Percentiles rank a stretch among this genome's conserved stretches.
phyloP scores from a whole-genome alignment of 768 basidiomycete species.

The Symmetrospora coprosmae region DNA sequence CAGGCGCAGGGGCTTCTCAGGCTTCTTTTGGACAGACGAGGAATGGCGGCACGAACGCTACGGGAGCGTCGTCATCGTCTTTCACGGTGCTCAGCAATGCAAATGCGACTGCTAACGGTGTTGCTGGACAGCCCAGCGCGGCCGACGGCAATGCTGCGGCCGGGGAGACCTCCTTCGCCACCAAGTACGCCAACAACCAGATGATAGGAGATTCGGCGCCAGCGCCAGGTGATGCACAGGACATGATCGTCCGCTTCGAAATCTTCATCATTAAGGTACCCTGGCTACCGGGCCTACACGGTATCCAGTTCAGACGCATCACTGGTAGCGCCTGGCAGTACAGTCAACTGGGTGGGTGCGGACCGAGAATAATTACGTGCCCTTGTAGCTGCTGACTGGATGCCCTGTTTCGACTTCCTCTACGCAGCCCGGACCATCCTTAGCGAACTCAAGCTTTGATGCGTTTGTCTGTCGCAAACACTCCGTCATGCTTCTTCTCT shows the following conservation, averaged over 20 bases:
- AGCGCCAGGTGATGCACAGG: constrained; percentile 37
- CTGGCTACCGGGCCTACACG: constrained; percentile 53
- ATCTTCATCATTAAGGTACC: constrained; percentile 96
- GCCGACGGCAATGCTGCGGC: constrained; percentile 41
- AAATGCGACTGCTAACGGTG: not conserved
- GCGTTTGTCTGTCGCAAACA: no score
- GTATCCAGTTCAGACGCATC: constrained; percentile 82
- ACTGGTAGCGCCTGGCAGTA: constrained; percentile 94
- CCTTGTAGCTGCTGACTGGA: not conserved
- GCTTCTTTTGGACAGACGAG: not conserved
- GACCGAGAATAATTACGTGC: not conserved
- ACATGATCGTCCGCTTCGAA: constrained; percentile 83
- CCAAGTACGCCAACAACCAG: constrained; percentile 54
- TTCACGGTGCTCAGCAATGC: constrained; percentile 26
- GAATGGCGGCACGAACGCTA: no score
- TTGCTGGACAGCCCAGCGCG: not conserved
- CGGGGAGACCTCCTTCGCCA: constrained; percentile 44
- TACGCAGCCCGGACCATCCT: constrained; percentile 18
- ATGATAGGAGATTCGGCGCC: constrained; percentile 45
- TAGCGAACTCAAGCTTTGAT: constrained; percentile 3
- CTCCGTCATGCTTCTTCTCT: no score
- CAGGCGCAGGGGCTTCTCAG: constrained; percentile 5
- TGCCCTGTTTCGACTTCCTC: not conserved
- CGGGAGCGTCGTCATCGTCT: constrained; percentile 21
- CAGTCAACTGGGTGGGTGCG: constrained; percentile 58